Evolutionary conservation across 257 asterid species (phyloP).

Genomic region (Marsdenia floribunda): DNA sequence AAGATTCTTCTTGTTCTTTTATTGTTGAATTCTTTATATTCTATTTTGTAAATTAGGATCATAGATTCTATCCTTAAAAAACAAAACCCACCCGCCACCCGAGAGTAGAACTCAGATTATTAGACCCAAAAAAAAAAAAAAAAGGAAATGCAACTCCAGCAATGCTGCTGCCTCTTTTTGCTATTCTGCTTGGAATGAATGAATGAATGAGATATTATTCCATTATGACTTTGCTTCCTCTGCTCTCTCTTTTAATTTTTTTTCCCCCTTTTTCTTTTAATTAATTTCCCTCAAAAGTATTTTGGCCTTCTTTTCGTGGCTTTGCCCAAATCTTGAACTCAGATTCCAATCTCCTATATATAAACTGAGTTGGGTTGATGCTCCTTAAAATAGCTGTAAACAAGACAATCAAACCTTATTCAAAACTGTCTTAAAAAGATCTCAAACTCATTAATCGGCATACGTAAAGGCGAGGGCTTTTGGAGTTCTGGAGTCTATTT

Average conservation of each 20-base stretch:
- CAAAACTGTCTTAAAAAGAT: no score
- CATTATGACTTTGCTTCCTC: not conserved
- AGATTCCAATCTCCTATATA: no score
- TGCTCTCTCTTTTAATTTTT: not conserved
- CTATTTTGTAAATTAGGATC: slow-evolving; percentile 14
- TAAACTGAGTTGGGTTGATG: no score
- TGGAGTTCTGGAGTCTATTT: no score
- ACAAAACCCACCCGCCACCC: not conserved
- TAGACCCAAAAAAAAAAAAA: not conserved
- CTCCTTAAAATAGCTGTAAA: no score
- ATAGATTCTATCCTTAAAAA: slow-evolving; percentile 5
- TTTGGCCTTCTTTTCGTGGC: not conserved
- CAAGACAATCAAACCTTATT: no score
- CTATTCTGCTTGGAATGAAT: not conserved
- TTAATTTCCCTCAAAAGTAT: no score
- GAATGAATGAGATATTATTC: not conserved
- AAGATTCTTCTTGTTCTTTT: slow-evolving; percentile 8
- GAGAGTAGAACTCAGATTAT: slow-evolving; percentile 1
- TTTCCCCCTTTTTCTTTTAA: not conserved
- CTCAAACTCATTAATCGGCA: no score
- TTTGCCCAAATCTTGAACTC: not conserved
- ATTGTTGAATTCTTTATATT: slow-evolving; percentile 12
- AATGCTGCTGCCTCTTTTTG: not conserved
- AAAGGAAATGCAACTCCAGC: not conserved
- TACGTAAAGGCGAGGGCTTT: no score